Evolutionary conservation across 495 filamentous ascomycete genomes (phyloP), one percentile per base, ranked within the genome.

Genomic region (Penicillium cinerascens): DNA sequence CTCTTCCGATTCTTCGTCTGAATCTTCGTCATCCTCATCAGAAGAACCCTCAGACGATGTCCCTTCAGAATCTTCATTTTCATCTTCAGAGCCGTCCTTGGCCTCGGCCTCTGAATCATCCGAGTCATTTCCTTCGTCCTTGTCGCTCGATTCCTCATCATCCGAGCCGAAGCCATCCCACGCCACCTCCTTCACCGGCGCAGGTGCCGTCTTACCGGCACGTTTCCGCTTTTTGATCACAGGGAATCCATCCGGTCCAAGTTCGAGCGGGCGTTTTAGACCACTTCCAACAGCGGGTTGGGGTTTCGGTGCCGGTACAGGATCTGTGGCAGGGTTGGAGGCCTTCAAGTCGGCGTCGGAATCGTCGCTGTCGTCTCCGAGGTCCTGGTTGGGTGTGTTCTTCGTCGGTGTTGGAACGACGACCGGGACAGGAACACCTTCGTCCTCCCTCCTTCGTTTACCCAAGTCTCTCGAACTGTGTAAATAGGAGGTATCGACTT

Each of bases 261-360:
- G 42, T 26, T 95, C 88, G 17, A 97, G 75, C 15, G 91, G 88
- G 42, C 91, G 82, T 63, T 97, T 97, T 44, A 98, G 66, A 8
- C 93, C 93, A 60, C 84, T 87, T 27, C 93, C 93, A 54, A 84
- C 61, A 49, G 65, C 40, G 17, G 46, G 44, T 22, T 53, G 45
- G 17, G 54, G 44, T 49, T 61, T 53, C 22, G 64, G 25, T 6
- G 26, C 62, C 7, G 57, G 37, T 27, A 56, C 41, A 4, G 55
- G 55, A 10, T 56, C 55, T 18, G 51, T 52, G 10, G 58, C 16
- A 29, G 58, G 61, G 25, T 64, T 49, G 23, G 51, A 56, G 7
- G 55, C 51, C 44, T 63, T 57, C 4, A 64, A 47, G 33, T 67
- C 63, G 45, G 62, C 44, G 48, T 74, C 64, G 27, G 63, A 67